A percentile compares a stretch with the other conserved stretches of the same genome.
Conservation (phyloP, 2,329 filamentous ascomycete genomes). For the Pseudocercospora pini-densiflorae region DNA sequence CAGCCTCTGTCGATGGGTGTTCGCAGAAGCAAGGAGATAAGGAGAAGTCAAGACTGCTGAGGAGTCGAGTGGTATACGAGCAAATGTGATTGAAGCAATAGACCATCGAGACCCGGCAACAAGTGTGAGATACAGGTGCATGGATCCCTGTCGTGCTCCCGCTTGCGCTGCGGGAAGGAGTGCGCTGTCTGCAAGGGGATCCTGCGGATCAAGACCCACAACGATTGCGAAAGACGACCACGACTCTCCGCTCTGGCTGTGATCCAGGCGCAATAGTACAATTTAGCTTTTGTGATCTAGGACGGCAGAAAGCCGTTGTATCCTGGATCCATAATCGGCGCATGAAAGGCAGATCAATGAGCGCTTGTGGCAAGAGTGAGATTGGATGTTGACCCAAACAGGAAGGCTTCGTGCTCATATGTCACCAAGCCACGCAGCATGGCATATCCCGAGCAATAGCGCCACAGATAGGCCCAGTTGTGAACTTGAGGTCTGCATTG, state of each 20-base stretch:
- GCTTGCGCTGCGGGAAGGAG: conserved; percentile 9
- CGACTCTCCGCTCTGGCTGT: conserved; percentile 12
- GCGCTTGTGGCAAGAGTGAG: conserved; percentile 15
- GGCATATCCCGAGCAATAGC: background rate
- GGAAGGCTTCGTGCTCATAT: background rate
- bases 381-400: conserved; percentile 10
- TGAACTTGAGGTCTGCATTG: background rate
- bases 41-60: background rate
- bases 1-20: background rate
- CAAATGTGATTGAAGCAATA: conserved; percentile 3
- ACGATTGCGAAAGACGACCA: conserved; percentile 16
- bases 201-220: background rate
- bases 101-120: conserved; percentile 5
- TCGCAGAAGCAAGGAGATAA: background rate
- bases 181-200: conserved; percentile 19
- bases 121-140: conserved; percentile 15
- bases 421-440: conserved; percentile 4
- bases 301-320: background rate
- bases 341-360: conserved; percentile 10
- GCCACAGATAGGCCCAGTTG: background rate
- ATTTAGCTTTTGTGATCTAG: conserved; percentile 10
- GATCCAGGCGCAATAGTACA: background rate
- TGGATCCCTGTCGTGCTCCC: conserved; percentile 14
- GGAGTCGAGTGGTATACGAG: background rate
- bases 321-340: background rate